Evolutionary conservation across 2,329 filamentous ascomycete genomes (phyloP), one percentile per base, ranked within the genome.

Genomic region (Kalaharituber pfeilii): DNA sequence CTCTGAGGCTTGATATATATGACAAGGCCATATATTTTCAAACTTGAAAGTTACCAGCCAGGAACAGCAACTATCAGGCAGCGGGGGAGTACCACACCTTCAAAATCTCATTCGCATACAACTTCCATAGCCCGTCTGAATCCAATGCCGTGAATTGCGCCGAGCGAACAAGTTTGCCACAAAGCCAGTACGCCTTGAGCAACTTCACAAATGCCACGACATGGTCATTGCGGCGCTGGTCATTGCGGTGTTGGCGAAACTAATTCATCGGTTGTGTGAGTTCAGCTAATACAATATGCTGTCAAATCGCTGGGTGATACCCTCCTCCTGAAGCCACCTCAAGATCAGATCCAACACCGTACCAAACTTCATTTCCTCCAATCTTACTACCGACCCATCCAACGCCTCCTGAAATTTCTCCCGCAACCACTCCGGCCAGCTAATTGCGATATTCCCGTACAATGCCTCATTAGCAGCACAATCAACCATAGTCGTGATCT

Each of bases 291-390:
- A n/a, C n/a, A n/a, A n/a, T n/a, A n/a, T n/a, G n/a, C n/a, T n/a
- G n/a, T n/a, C n/a, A n/a, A n/a, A n/a, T n/a, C n/a, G n/a, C n/a
- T n/a, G n/a, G n/a, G n/a, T n/a, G n/a, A n/a, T n/a, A n/a, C n/a
- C n/a, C n/a, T n/a, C 60, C 30, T 58, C 54, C 49, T 59, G 53
- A 13, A 62, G 27, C 60, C 60, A 62, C 54, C 56, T 57, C 15
- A 59, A 49, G 28, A 57, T 57, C 30, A 57, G 58, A 11, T 57
- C 56, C 9, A 57, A 53, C 9, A 60, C 39, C 28, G 59, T 55
- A 20, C 30, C 26, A 39, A 62, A 30, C 9, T 57, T 22, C 13
- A 59, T 53, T 8, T 59, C 25, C 24, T 54, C 24, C 15, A 27
- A 49, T n/a, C n/a, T n/a, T 3, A 28, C 33, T 20, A 49, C 9